A percentile compares a stretch with the other conserved stretches of the same genome.
These are phyloP conservation scores for Plantago rigida DNA, from an alignment of 305 asterid species.

Conservation along the genomic window DNA sequence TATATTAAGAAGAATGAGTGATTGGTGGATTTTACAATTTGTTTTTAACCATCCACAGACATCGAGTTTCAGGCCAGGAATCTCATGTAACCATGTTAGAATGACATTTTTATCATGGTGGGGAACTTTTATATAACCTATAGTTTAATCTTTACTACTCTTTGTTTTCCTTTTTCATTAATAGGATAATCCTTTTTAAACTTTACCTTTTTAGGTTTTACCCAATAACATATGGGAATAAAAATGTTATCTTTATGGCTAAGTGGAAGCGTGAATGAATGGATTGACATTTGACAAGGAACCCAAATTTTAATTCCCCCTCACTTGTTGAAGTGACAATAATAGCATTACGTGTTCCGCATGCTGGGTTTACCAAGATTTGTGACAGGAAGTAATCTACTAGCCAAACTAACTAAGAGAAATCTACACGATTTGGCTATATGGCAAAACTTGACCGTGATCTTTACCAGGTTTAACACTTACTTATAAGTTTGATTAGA, in stretches of 20 bases:
- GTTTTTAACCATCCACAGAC: constrained; percentile 36
- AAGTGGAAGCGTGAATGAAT: constrained; percentile 42
- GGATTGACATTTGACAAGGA: constrained; percentile 34
- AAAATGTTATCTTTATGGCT: constrained; percentile 40
- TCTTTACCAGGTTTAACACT: too few relatives aligned
- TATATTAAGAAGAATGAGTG: not conserved
- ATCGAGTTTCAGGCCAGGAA: constrained; percentile 26
- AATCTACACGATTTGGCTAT: not conserved
- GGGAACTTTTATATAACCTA: constrained; percentile 21
- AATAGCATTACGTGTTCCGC: constrained; percentile 10
- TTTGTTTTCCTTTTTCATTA: constrained; percentile 17
- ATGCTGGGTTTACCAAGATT: too few relatives aligned
- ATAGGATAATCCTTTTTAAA: constrained; percentile 37
- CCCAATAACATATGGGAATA: constrained; percentile 31
- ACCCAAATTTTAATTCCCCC: constrained; percentile 36
- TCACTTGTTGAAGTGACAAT: constrained; percentile 38
- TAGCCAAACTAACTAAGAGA: too few relatives aligned
- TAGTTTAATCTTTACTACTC: not conserved
- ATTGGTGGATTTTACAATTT: constrained; percentile 34
- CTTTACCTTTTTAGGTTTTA: constrained; percentile 28
- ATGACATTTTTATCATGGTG: constrained; percentile 23
- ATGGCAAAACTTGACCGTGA: too few relatives aligned
- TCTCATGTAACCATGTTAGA: not conserved
- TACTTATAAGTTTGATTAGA: too few relatives aligned
- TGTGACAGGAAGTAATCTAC: too few relatives aligned